A percentile compares a stretch with the other conserved stretches of the same genome.
Conservation (phyloP, 179 eudicot genomes). For the Vitellaria paradoxa region DNA sequence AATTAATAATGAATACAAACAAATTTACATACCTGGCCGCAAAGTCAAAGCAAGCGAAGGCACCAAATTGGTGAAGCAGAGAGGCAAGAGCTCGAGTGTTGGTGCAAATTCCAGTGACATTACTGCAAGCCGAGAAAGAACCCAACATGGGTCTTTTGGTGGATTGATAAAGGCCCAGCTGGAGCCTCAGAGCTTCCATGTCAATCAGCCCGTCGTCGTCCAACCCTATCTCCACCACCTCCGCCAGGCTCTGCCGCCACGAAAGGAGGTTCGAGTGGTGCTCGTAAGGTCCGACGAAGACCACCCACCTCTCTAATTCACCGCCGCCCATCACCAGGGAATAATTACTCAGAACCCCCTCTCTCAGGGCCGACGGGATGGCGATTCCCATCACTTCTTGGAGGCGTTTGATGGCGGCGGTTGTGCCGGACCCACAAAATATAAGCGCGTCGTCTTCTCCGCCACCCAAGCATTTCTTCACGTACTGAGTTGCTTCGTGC, state of each 20-base stretch:
- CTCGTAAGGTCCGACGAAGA: constrained; percentile 85
- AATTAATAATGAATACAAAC: neutral
- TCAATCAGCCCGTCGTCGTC: constrained; percentile 46
- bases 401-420: constrained; percentile 75
- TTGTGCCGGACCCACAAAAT: constrained; percentile 79
- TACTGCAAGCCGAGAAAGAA: constrained; percentile 90
- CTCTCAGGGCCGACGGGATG: constrained; percentile 46
- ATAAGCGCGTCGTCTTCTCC: constrained; percentile 50
- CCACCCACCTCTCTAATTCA: constrained; percentile 83
- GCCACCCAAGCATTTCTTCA: constrained; percentile 72
- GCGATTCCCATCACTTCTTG: constrained; percentile 83
- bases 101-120: constrained; percentile 66
- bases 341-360: constrained; percentile 29
- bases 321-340: neutral
- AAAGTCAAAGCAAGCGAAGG: constrained; percentile 86
- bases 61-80: constrained; percentile 66
- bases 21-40: constrained; percentile 65
- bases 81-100: constrained; percentile 62
- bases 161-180: constrained; percentile 35
- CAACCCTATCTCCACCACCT: constrained; percentile 74
- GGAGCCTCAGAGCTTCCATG: constrained; percentile 38
- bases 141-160: constrained; percentile 70
- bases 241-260: constrained; percentile 81
- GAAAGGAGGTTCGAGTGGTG: constrained; percentile 95
- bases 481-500: constrained; percentile 49